phyloP scores from a whole-genome alignment of 306 rosid species.

The Cajanus cajan region DNA sequence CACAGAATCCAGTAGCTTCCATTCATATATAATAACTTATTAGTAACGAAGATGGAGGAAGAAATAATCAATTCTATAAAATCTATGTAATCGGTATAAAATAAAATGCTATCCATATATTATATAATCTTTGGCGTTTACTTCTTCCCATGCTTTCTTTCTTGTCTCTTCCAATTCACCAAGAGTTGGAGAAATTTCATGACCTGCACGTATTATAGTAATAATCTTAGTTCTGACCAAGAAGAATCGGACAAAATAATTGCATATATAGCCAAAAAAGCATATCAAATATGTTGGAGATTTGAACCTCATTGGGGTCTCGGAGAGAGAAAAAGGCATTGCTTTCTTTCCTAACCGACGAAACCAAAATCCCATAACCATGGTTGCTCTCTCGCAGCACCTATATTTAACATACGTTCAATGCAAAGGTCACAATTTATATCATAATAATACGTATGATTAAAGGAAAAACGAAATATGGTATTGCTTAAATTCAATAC shows the following conservation, averaged over 20 bases:
- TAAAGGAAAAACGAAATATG: neutral
- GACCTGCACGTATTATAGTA: constrained; percentile 51
- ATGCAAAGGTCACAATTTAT: neutral
- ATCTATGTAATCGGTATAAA: neutral
- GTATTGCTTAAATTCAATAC: constrained; percentile 34
- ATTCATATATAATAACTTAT: neutral
- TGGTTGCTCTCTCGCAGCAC: constrained; percentile 55
- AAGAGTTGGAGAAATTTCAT: constrained; percentile 76
- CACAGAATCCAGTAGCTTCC: constrained; percentile 1
- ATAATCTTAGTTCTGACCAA: neutral
- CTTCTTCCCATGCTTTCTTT: constrained; percentile 21
- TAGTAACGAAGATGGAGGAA: neutral
- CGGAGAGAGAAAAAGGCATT: constrained; percentile 74
- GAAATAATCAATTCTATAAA: constrained; percentile 5
- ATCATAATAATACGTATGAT: neutral
- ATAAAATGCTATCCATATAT: neutral
- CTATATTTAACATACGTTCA: constrained; percentile 28
- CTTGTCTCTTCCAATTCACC: constrained; percentile 59
- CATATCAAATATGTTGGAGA: neutral
- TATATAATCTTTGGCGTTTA: neutral
- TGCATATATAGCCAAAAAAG: neutral
- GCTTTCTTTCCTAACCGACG: constrained; percentile 74
- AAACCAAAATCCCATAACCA: constrained; percentile 86
- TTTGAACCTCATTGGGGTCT: constrained; percentile 69
- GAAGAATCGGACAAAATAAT: neutral